Conservation (phyloP, 306 rosid genomes). For the Casuarina cunninghamiana region DNA sequence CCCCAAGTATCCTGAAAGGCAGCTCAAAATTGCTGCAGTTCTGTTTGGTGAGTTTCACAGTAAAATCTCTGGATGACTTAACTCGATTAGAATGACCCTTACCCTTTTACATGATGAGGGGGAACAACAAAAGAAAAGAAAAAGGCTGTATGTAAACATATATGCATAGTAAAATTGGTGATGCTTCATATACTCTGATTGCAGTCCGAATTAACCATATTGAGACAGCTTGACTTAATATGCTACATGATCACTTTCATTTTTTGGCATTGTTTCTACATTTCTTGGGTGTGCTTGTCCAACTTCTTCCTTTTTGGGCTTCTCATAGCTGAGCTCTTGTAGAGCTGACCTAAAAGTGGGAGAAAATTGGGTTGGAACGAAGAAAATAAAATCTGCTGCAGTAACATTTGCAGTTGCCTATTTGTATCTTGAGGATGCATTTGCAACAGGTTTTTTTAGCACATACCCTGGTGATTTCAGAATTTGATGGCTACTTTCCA, state of each 20-base stretch:
- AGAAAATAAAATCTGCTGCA: neutral
- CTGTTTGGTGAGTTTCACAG: constrained; percentile 75
- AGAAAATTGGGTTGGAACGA: too few species aligned
- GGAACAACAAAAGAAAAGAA: neutral
- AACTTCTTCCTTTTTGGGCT: neutral
- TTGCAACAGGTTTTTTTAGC: neutral
- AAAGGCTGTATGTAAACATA: too few species aligned
- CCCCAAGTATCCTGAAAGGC: constrained; percentile 96
- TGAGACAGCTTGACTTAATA: constrained; percentile 3
- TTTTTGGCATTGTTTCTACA: constrained; percentile 4
- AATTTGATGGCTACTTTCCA: neutral
- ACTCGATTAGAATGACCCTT: neutral
- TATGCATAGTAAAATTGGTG: too few species aligned
- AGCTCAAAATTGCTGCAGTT: constrained; percentile 87
- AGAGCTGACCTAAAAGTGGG: neutral
- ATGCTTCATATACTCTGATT: neutral
- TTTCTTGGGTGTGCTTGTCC: neutral
- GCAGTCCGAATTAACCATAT: neutral
- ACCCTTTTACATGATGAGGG: too few species aligned
- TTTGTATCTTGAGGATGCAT: neutral
- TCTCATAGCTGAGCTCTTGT: neutral
- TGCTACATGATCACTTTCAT: neutral
- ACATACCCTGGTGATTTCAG: neutral
- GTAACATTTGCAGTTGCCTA: neutral
- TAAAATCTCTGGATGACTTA: constrained; percentile 24